A percentile compares a stretch with the other conserved stretches of the same genome.
Evolutionary conservation across 257 asterid species (phyloP).

Genomic region (Gardenia jasminoides): DNA sequence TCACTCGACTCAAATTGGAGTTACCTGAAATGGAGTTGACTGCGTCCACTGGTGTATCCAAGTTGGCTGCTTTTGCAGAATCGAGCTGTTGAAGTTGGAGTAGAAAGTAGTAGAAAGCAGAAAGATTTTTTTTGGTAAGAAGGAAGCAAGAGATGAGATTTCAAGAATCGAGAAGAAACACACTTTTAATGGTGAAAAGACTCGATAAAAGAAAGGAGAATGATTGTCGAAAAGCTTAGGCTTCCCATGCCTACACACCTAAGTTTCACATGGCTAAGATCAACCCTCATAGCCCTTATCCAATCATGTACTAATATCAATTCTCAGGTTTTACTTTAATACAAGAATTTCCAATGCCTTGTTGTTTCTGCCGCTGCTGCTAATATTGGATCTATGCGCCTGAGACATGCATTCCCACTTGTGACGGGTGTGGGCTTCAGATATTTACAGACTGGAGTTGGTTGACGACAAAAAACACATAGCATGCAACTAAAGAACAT

Average conservation of each 20-base stretch:
- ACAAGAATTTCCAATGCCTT: not conserved
- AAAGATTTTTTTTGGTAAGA: too few species aligned
- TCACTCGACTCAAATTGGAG: not conserved
- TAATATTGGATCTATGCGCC: not conserved
- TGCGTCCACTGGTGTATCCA: not conserved
- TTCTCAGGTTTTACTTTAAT: not conserved
- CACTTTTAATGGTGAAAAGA: constrained; percentile 23
- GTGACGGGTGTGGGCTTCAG: not conserved
- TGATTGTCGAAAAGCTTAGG: constrained; percentile 50
- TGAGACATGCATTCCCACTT: not conserved
- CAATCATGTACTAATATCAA: too few species aligned
- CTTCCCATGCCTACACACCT: constrained; percentile 70
- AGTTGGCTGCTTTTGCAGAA: not conserved
- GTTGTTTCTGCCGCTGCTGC: not conserved
- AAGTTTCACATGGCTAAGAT: constrained; percentile 55
- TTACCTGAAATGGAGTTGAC: constrained; percentile 6
- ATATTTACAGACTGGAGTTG: constrained; percentile 22
- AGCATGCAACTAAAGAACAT: constrained; percentile 6
- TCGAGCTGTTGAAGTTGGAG: not conserved
- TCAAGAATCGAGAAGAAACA: not conserved
- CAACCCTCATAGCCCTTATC: constrained; percentile 17
- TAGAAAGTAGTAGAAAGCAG: not conserved
- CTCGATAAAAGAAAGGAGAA: constrained; percentile 26
- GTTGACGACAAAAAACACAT: constrained; percentile 12
- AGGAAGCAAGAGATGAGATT: not conserved